Conservation (phyloP, 2,329 filamentous ascomycete species). For the Aspergillus fischeri region DNA sequence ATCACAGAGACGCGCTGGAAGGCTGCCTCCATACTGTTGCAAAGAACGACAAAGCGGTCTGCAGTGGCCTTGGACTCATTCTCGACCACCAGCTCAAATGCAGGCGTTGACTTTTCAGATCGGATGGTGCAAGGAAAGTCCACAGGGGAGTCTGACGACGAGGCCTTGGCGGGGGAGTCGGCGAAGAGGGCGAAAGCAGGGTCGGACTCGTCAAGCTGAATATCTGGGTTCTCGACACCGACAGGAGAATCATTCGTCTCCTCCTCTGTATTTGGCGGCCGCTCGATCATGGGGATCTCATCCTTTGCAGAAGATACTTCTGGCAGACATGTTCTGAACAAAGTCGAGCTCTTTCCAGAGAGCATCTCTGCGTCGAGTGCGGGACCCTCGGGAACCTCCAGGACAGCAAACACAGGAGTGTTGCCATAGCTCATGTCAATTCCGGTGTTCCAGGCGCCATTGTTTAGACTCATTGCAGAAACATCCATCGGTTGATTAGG, state of each 20-base stretch:
- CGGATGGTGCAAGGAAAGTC: constrained; percentile 46
- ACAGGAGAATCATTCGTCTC: constrained; percentile 12
- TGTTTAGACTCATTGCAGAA: constrained; percentile 60
- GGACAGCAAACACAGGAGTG: constrained; percentile 59
- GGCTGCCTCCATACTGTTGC: constrained; percentile 39
- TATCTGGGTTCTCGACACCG: constrained; percentile 26
- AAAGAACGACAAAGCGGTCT: constrained; percentile 34
- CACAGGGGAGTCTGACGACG: constrained; percentile 31
- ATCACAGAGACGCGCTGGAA: constrained; percentile 39
- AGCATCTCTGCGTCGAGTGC: constrained; percentile 57
- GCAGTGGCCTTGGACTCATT: constrained; percentile 22
- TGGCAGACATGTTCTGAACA: constrained; percentile 40
- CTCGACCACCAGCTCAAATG: constrained; percentile 61
- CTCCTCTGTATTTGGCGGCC: constrained; percentile 20
- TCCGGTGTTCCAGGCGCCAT: constrained; percentile 42
- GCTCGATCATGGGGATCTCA: constrained; percentile 47
- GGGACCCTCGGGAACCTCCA: constrained; percentile 65
- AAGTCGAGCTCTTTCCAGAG: constrained; percentile 65
- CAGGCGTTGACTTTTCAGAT: constrained; percentile 60
- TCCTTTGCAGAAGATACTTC: constrained; percentile 46
- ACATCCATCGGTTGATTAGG: constrained; percentile 76
- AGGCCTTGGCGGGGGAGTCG: constrained; percentile 44
- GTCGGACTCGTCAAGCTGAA: constrained; percentile 54
- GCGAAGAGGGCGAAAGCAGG: constrained; percentile 48
- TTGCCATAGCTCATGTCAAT: constrained; percentile 44